Evolutionary conservation across 106 monocot species (phyloP).

Genomic region (Triglochin maritima): DNA sequence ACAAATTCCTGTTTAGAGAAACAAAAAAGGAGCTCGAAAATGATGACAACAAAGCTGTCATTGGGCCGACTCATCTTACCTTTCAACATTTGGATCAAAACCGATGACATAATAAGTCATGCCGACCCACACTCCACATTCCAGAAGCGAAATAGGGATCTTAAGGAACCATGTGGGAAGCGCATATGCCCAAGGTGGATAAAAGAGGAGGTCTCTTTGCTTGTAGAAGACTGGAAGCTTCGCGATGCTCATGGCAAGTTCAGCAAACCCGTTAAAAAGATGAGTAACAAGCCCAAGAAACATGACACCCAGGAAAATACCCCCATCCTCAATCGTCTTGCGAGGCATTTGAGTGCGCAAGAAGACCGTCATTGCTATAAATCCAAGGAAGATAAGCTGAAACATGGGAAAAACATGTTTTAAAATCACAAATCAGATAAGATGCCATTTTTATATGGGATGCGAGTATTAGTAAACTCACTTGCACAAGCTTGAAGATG

Average conservation of each 20-base stretch:
- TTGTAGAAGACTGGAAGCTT: slow-evolving; percentile 56
- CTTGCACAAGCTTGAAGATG: slow-evolving; percentile 33
- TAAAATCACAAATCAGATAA: too few relatives aligned
- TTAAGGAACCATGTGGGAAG: slow-evolving; percentile 42
- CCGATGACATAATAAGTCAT: slow-evolving; percentile 47
- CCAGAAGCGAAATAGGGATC: slow-evolving; percentile 38
- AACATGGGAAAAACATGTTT: background rate
- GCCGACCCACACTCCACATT: slow-evolving; percentile 34
- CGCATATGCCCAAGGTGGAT: slow-evolving; percentile 50
- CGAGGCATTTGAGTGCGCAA: slow-evolving; percentile 30
- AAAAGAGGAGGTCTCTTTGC: slow-evolving; percentile 46
- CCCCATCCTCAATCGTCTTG: slow-evolving; percentile 22
- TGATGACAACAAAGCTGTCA: background rate
- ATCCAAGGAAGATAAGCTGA: slow-evolving; percentile 22
- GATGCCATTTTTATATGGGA: too few relatives aligned
- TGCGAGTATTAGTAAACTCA: slow-evolving; percentile 3
- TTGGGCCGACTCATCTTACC: slow-evolving; percentile 9
- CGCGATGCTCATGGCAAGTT: slow-evolving; percentile 35
- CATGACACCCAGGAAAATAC: slow-evolving; percentile 34
- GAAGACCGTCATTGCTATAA: slow-evolving; percentile 36
- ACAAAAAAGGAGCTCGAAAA: too few relatives aligned
- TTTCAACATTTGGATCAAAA: slow-evolving; percentile 37
- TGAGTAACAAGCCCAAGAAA: slow-evolving; percentile 19
- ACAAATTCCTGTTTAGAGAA: background rate
- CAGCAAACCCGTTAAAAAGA: slow-evolving; percentile 44